phyloP scores from a whole-genome alignment of 495 filamentous ascomycete species.

The Alectoria sarmentosa region DNA sequence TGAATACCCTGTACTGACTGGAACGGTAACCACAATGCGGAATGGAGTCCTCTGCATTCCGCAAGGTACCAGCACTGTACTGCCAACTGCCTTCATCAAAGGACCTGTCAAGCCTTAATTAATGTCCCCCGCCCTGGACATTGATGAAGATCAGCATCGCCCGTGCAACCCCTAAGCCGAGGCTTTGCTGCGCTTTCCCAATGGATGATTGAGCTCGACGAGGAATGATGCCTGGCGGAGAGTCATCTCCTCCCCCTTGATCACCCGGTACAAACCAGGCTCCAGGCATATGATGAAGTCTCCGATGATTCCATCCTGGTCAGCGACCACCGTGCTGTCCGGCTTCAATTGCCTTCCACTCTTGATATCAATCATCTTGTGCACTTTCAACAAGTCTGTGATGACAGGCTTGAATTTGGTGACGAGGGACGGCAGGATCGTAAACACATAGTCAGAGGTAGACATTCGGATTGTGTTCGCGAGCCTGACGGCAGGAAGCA shows the following conservation, averaged over 20 bases:
- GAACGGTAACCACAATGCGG: neutral
- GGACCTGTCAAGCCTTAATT: neutral
- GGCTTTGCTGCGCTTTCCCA: conserved; percentile 9
- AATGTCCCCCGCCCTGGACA: neutral
- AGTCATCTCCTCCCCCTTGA: neutral
- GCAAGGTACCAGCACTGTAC: neutral
- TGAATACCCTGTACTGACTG: neutral
- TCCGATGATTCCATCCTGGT: conserved; percentile 10
- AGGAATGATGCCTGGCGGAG: neutral
- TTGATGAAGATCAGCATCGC: neutral
- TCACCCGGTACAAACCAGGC: conserved; percentile 12
- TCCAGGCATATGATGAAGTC: neutral
- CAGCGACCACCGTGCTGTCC: conserved; percentile 1
- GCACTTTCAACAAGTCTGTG: neutral
- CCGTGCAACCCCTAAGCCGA: neutral
- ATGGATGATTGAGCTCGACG: conserved; percentile 9
- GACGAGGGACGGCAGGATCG: neutral
- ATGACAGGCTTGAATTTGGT: neutral
- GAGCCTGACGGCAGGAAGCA: conserved; percentile 12
- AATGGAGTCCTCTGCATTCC: neutral
- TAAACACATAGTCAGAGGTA: neutral
- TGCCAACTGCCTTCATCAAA: neutral
- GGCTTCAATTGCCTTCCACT: conserved; percentile 13
- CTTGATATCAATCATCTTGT: conserved; percentile 9
- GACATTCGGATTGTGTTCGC: conserved; percentile 19